A percentile compares a stretch with the other conserved stretches of the same genome.
Conservation (phyloP, 352 stramenopile species). For the Discostella stelligera region DNA sequence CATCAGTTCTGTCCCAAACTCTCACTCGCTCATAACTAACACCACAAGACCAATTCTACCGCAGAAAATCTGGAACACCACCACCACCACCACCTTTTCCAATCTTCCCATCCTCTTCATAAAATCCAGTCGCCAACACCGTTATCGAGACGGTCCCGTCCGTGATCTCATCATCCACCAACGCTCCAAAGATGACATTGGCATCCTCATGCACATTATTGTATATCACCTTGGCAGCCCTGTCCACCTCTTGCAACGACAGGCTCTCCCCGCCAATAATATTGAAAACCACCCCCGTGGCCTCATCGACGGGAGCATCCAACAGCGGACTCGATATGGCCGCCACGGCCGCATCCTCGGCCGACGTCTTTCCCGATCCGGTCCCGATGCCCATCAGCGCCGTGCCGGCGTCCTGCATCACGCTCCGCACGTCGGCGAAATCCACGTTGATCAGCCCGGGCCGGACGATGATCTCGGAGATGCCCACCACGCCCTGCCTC, state of each 20-base stretch:
- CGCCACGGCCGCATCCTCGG: conserved; percentile 70
- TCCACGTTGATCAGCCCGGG: conserved; percentile 94
- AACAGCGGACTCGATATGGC: conserved; percentile 78
- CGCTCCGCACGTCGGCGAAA: conserved; percentile 93
- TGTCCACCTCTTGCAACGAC: conserved; percentile 88
- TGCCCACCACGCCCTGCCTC: conserved; percentile 84
- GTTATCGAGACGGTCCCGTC: conserved; percentile 70
- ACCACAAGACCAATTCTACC: conserved; percentile 13
- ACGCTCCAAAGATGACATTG: conserved; percentile 87
- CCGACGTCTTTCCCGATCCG: conserved; percentile 87
- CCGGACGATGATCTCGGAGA: conserved; percentile 86
- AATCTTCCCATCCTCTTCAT: conserved; percentile 35
- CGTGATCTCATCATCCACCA: conserved; percentile 76
- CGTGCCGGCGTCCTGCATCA: conserved; percentile 90
- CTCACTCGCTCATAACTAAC: background rate
- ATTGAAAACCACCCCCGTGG: conserved; percentile 80
- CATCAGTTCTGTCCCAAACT: background rate
- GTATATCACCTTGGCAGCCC: conserved; percentile 83
- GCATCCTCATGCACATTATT: conserved; percentile 83
- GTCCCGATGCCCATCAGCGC: conserved; percentile 93
- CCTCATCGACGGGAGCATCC: conserved; percentile 70
- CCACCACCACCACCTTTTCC: conserved; percentile 17
- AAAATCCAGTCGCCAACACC: conserved; percentile 69
- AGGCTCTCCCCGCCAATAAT: conserved; percentile 64
- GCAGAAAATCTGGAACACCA: conserved; percentile 40